Evolutionary conservation across 306 rosid species (phyloP).

Genomic region (Cicer judaicum): DNA sequence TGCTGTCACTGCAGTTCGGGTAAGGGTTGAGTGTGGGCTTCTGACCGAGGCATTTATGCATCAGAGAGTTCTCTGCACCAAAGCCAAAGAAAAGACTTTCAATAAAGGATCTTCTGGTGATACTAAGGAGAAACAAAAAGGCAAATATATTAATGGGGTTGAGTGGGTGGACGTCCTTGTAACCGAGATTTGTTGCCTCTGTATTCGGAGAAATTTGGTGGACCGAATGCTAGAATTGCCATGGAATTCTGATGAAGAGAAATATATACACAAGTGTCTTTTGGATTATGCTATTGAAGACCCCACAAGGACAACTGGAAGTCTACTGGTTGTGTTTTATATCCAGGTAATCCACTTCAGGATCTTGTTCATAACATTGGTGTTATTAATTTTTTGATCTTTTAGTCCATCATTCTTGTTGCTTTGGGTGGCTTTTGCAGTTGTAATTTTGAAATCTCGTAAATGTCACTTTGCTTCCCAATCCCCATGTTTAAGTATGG

Average conservation of each 20-base stretch:
- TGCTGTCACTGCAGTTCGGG: constrained; percentile 95
- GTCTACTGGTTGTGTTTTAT: constrained; percentile 88
- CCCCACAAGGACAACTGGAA: constrained; percentile 75
- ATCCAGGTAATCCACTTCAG: constrained; percentile 70
- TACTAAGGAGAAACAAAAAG: constrained; percentile 50
- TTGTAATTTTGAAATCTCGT: constrained; percentile 14
- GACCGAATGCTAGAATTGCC: constrained; percentile 94
- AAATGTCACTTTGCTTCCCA: constrained; percentile 15
- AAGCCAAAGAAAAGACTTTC: constrained; percentile 66
- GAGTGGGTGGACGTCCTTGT: constrained; percentile 90
- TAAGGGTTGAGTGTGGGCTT: constrained; percentile 95
- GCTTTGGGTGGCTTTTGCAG: constrained; percentile 20
- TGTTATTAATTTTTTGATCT: constrained; percentile 37
- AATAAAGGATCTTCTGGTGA: constrained; percentile 55
- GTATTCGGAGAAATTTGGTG: constrained; percentile 87
- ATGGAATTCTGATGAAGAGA: constrained; percentile 95
- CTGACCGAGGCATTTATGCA: constrained; percentile 93
- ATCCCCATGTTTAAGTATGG: background rate
- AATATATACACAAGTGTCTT: constrained; percentile 78
- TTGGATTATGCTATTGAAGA: constrained; percentile 76
- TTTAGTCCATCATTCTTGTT: constrained; percentile 10
- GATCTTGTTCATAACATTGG: constrained; percentile 16
- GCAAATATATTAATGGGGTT: constrained; percentile 57
- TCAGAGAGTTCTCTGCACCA: constrained; percentile 79
- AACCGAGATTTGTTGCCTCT: constrained; percentile 89